Evolutionary conservation across 2,329 filamentous ascomycete species (phyloP).

Genomic region (Tolypocladium amazonense): DNA sequence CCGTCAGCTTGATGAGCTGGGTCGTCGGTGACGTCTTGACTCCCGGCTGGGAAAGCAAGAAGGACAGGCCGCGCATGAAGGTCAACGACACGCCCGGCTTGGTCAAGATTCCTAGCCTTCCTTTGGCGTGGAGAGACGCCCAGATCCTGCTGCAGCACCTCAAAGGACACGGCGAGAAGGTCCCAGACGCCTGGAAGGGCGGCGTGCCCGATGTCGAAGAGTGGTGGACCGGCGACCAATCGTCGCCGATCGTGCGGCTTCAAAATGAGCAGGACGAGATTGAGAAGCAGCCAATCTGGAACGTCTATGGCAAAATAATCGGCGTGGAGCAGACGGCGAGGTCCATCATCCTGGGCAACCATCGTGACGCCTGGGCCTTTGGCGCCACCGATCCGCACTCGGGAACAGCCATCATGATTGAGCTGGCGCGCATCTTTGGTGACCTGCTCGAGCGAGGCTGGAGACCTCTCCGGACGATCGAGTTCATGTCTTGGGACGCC

Average conservation of each 20-base stretch:
- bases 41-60: conserved; percentile 70
- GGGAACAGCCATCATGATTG: conserved; percentile 84
- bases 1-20: conserved; percentile 72
- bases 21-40: conserved; percentile 86
- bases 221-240: conserved; percentile 76
- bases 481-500: conserved; percentile 95
- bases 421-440: conserved; percentile 77
- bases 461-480: conserved; percentile 86
- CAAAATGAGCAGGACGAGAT: conserved; percentile 82
- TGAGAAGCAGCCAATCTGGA: conserved; percentile 78
- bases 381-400: conserved; percentile 79
- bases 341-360: conserved; percentile 82
- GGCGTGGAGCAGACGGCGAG: conserved; percentile 80
- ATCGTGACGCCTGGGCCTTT: conserved; percentile 86
- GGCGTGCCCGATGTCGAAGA: conserved; percentile 63
- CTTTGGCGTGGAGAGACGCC: conserved; percentile 82
- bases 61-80: conserved; percentile 53
- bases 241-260: conserved; percentile 68
- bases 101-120: conserved; percentile 77
- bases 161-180: conserved; percentile 60
- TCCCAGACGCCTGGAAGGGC: conserved; percentile 63
- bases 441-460: conserved; percentile 68
- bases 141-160: conserved; percentile 67
- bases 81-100: conserved; percentile 63
- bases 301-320: conserved; percentile 72